Evolutionary conservation across 148 eudicot genomes (phyloP).

Genomic region (Chenopodium album): DNA sequence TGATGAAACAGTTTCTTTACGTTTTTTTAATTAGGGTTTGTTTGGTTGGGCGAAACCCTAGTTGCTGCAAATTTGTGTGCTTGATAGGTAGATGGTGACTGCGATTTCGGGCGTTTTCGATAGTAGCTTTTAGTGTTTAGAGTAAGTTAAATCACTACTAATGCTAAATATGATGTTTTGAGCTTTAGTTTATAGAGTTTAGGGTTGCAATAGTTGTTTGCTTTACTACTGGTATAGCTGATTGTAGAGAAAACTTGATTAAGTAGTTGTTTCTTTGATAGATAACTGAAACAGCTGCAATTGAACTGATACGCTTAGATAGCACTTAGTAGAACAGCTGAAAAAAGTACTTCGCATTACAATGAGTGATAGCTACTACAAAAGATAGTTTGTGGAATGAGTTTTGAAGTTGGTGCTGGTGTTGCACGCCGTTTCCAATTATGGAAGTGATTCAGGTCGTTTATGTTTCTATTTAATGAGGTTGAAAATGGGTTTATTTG

Average conservation of each 20-base stretch:
- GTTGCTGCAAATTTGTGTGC: background rate
- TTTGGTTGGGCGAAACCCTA: background rate
- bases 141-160: background rate
- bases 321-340: background rate
- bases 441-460: background rate
- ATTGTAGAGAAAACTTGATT: background rate
- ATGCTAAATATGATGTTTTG: background rate
- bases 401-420: background rate
- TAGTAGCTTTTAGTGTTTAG: background rate
- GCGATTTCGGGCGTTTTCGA: background rate
- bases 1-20: background rate
- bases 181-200: background rate
- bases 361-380: background rate
- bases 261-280: background rate
- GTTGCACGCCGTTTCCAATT: background rate
- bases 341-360: background rate
- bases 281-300: background rate
- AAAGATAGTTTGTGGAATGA: background rate
- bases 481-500: background rate
- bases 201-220: background rate
- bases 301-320: background rate
- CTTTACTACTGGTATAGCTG: background rate
- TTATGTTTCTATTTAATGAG: background rate
- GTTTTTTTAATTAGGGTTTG: background rate
- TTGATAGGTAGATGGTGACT: background rate